Evolutionary conservation across 2,329 filamentous ascomycete species (phyloP), one percentile per base, ranked within the genome.

Genomic region (Dryadomyces quercus-mongolicae): DNA sequence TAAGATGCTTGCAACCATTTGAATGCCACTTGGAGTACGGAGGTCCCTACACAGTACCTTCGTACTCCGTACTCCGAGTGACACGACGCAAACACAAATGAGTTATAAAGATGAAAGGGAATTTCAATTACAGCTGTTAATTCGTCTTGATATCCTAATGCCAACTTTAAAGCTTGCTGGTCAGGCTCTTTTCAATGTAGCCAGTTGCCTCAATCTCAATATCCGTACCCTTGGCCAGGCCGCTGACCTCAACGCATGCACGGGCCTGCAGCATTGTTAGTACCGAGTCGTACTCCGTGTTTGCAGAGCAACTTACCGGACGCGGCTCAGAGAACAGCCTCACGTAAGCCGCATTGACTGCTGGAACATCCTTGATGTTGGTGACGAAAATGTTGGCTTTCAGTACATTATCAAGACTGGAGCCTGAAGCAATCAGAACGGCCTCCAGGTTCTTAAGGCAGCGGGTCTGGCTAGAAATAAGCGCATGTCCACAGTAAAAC

Each of bases 381-480:
- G 86, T 85, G 58, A 97, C 74, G 77, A 96, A 96, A 66, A 95
- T 85, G 66, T 84, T 88, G 62, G 89, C 86, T 78, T 95, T 95
- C 71, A 96, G 86, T 49, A 95, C 84, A 69, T 83, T 86, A 58
- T 81, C 71, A 55, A 97, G 78, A 52, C 78, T 80, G 20, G 86
- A 91, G 50, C 88, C 88, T 20, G 89, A 89, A 62, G 85, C 88
- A 57, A 82, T 78, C 51, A 97, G 81, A 55, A 97, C 88, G 49
- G 87, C 86, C 67, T 85, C 78, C 65, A 96, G 79, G 71, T 94
- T 94, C 70, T 85, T 74, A 68, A 88, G 75, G 69, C 77, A 81
- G 60, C 40, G 52, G 16, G 44, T 46, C 52, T 54, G 40, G 8
- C 25, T 31, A 31, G 25, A 8, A 31, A 31, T 31, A 5, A 31